These are phyloP conservation scores for Ramularia endophylla DNA, from an alignment of 2,329 filamentous ascomycete genomes.

Conservation along the genomic window DNA sequence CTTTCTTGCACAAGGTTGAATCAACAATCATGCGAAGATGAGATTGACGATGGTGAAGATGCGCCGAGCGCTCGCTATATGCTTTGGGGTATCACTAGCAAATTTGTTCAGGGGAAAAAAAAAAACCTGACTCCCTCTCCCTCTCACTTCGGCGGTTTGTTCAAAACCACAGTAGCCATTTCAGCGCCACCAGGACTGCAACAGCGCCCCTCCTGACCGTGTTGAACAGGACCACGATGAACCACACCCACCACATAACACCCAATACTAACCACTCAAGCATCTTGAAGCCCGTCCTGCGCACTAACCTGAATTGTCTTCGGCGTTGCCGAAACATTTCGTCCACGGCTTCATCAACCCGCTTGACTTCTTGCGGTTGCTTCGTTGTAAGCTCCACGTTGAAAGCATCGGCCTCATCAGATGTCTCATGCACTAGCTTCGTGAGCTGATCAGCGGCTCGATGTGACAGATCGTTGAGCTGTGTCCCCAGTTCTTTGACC, in stretches of 20 bases:
- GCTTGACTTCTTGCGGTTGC: constrained; percentile 74
- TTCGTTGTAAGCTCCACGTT: constrained; percentile 68
- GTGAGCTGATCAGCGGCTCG: constrained; percentile 47
- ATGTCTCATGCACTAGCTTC: constrained; percentile 58
- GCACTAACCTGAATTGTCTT: constrained; percentile 66
- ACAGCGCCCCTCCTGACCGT: constrained; percentile 58
- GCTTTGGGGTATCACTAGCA: no score
- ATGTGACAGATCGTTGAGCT: constrained; percentile 40
- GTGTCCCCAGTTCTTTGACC: constrained; percentile 39
- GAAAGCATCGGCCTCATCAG: constrained; percentile 75
- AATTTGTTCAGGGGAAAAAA: no score
- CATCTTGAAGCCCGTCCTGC: constrained; percentile 69
- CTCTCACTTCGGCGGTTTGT: no score
- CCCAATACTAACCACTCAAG: constrained; percentile 85
- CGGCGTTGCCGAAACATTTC: constrained; percentile 64
- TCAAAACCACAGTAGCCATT: constrained; percentile 80
- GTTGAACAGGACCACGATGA: constrained; percentile 72
- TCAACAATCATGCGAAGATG: no score
- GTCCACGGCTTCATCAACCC: constrained; percentile 69
- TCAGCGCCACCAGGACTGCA: constrained; percentile 54
- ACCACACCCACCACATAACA: constrained; percentile 93
- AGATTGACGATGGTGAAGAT: no score
- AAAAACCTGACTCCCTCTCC: no score
- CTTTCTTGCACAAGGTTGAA: no score
- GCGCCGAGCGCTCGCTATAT: no score